Base-by-base conservation (phyloP, 306 rosid genomes). In the Cucurbita moschata region DNA sequence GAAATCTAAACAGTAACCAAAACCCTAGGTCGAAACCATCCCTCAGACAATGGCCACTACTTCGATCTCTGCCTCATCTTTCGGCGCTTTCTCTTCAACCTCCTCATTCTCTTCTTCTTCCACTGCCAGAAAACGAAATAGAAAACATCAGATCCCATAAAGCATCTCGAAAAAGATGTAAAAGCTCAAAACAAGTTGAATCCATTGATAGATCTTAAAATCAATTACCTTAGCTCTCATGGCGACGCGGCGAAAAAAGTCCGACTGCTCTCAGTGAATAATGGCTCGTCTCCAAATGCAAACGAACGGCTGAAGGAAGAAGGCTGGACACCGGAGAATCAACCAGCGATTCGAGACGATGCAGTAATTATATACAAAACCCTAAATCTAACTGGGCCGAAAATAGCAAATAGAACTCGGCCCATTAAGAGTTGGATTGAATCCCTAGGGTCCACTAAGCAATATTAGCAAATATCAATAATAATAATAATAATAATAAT, bases 61-160 rank as follows among this genome's bases (percentile, higher is more conserved):
- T 83, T 83, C 11, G 87, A 83, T 78, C 87, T 83, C 84, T 83
- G 84, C 72, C 87, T 83, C 87, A 83, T 83, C 82, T 83, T 83
- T 83, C 87, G 82, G 77, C 87, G 84, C 81, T 83, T 81, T 73
- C 85, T 76, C 82, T 83, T 77, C 82, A 83, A 64, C 74, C 87
- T 75, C 82, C 87, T 83, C 87, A 80, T 83, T 5, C 84, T 62
- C 82, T 83, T 83, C 87, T 83, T 83, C 85, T 81, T 83, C 87
- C 87, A 83, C 87, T 83, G 77, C n/a, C 37, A 40, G 10, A 16
- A 54, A 18, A 8, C 2, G 11, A 12, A 44, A 60, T 1, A 7
- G 49, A 59, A 55, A 55, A 58, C 4, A 0, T 59, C 39, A 61
- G 46, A 61, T 7, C 35, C 18, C 4, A 19, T 14, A 3, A 73